Base-by-base conservation (phyloP, 1,284 basidiomycete genomes). In the Tremellales sp. region DNA sequence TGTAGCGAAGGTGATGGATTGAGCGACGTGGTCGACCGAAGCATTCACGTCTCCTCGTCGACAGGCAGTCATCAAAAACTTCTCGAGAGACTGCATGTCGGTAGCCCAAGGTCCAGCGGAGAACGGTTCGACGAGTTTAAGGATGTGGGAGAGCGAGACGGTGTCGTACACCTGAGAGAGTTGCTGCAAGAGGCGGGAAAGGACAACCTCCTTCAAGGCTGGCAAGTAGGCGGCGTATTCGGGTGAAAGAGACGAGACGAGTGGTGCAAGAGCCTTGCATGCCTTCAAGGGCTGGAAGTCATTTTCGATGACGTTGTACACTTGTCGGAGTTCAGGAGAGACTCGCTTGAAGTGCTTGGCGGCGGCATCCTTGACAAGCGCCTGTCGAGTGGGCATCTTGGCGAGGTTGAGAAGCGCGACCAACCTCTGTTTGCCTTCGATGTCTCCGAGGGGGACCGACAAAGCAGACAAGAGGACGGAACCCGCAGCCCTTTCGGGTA, bases 201-300 rank as follows among this genome's bases (percentile, higher is more conserved):
- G 83, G 22, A 97, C 81, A 40, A 94, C 93, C 54, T 86, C 87
- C 66, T 91, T 87, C 44, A 99, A 82, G 50, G 94, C 86, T 34
- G 87, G 82, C 43, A 95, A 81, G 73, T 98, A 98, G 1, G 85
- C 81, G 1, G 84, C 76, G 60, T 86, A 89, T 45, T 76, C 72
- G 39, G 60, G 48, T 2, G 81, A 77, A 48, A 95, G 81, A 7
- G 76, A 69, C 43, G 79, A 74, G 47, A 98, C 81, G 56, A 97
- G 78, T 12, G 93, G 91, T 12, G 88, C 84, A 43, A 93, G 85
- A 60, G 82, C 81, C 13, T 80, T 75, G 71, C 89, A 92, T 48
- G 97, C 85, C 1, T 83, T 86, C 52, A 97, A 81, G 1, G 95
- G 95, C 70, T 97, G 91, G 71, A 98, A 97, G 32, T 92, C 87